These are phyloP conservation scores for Lachnellula suecica DNA, from an alignment of 2,329 filamentous ascomycete species.

Conservation along the genomic window DNA sequence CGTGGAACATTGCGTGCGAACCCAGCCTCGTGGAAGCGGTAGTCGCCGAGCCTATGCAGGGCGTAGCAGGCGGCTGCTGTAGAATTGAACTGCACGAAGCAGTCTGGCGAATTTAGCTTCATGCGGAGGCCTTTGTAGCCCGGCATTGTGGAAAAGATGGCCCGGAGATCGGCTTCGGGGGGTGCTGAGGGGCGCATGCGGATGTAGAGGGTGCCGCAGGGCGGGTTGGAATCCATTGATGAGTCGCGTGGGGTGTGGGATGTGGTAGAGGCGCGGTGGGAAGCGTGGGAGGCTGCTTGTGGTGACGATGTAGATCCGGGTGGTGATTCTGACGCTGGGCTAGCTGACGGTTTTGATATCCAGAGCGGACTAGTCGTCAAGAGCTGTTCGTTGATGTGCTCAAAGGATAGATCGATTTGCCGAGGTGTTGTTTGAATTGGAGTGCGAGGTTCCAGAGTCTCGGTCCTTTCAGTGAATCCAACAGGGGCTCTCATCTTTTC, in stretches of 20 bases:
- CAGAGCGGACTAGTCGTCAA: background rate
- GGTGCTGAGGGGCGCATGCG: conserved; percentile 6
- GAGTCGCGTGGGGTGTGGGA: conserved; percentile 4
- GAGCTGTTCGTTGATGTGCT: background rate
- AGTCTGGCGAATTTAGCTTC: conserved; percentile 12
- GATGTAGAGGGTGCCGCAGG: conserved; percentile 10
- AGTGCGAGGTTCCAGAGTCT: background rate
- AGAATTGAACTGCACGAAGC: conserved; percentile 10
- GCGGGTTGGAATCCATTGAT: conserved; percentile 11
- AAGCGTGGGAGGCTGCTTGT: background rate
- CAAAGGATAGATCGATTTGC: background rate
- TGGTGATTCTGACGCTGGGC: background rate
- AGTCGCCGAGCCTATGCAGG: conserved; percentile 5
- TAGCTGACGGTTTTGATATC: background rate
- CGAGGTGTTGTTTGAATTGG: too few species aligned
- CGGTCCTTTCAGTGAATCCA: background rate
- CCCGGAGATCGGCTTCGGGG: conserved; percentile 7
- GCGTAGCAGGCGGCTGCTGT: background rate
- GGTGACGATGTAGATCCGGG: background rate
- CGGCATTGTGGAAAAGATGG: conserved; percentile 2
- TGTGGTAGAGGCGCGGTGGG: conserved; percentile 6
- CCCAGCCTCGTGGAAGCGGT: conserved; percentile 9
- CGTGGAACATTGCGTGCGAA: conserved; percentile 5
- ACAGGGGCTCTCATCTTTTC: background rate
- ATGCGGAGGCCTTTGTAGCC: conserved; percentile 9